Base-by-base conservation (phyloP, 1,284 basidiomycete species). In the Cerrena zonata region DNA sequence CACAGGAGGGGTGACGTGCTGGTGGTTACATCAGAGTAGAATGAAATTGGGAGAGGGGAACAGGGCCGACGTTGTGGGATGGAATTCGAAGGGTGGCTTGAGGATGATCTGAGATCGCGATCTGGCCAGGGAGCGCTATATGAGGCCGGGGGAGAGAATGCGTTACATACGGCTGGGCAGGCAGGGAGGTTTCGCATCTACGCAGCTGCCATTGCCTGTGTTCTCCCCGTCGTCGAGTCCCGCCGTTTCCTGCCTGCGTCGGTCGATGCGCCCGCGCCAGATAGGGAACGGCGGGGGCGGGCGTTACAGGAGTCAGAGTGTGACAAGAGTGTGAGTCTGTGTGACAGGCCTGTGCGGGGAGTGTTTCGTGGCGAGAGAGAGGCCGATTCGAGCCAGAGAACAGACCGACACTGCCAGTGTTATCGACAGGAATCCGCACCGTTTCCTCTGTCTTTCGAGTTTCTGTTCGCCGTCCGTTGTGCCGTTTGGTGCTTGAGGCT, bases 51-150 rank as follows among this genome's bases (percentile, higher is more conserved):
- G 30, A 15, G 30, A 34, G 30, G 15, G 15, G 30, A 34, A 34
- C 7, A 15, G 30, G 30, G 30, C 30, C 30, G 30, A 34, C 30
- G 30, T 15, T 34, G 30, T 34, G 30, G 30, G 30, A 34, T 34
- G 30, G 30, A 34, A 34, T 13, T 22, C 19, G 24, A 22, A 23
- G n/a, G n/a, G n/a, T n/a, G n/a, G n/a, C n/a, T n/a, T n/a, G 41
- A 23, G 41, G 39, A 42, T 42, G 41, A 42, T 42, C 41, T 42
- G 7, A 42, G 41, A 42, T 42, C 41, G 19, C 41, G 41, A 42
- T 42, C 41, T 42, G 41, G n/a, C n/a, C n/a, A n/a, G 15, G 41
- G 41, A 42, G 41, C 41, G 41, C 41, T 42, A 42, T 42, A 42
- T 42, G 41, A 42, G 19, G 10, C 41, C 41, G 41, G 21, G 41